phyloP scores from a whole-genome alignment of 768 basidiomycete genomes.

The Serendipita sp. region DNA sequence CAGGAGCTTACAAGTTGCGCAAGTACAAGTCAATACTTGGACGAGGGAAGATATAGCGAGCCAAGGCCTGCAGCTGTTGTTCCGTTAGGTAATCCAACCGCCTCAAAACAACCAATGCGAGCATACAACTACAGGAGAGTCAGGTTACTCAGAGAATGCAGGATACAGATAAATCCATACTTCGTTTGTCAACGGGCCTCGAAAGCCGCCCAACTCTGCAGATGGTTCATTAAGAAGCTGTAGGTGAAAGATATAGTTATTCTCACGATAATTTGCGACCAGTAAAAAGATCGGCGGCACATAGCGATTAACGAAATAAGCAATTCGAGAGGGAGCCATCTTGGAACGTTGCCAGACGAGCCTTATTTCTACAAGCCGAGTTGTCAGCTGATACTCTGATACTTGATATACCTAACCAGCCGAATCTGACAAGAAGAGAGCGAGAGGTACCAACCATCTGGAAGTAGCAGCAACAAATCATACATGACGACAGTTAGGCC shows the following conservation, averaged over 20 bases:
- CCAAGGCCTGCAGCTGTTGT: background rate
- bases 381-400: background rate
- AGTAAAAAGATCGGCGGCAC: background rate
- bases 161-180: background rate
- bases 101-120: background rate
- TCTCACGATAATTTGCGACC: conserved; percentile 1
- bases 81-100: background rate
- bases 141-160: too few relatives aligned
- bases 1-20: background rate
- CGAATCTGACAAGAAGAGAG: too few relatives aligned
- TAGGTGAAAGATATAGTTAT: too few relatives aligned
- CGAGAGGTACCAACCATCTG: background rate
- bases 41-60: background rate
- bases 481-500: background rate
- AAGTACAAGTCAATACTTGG: background rate
- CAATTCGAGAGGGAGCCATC: background rate
- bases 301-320: conserved; percentile 3
- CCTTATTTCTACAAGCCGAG: background rate
- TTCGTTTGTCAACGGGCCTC: background rate
- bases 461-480: background rate
- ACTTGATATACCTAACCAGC: too few relatives aligned
- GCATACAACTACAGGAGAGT: background rate
- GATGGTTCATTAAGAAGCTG: background rate
- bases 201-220: background rate
- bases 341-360: background rate